Base-by-base conservation (phyloP, 2,329 filamentous ascomycete genomes). In the Fusarium subtropicale region DNA sequence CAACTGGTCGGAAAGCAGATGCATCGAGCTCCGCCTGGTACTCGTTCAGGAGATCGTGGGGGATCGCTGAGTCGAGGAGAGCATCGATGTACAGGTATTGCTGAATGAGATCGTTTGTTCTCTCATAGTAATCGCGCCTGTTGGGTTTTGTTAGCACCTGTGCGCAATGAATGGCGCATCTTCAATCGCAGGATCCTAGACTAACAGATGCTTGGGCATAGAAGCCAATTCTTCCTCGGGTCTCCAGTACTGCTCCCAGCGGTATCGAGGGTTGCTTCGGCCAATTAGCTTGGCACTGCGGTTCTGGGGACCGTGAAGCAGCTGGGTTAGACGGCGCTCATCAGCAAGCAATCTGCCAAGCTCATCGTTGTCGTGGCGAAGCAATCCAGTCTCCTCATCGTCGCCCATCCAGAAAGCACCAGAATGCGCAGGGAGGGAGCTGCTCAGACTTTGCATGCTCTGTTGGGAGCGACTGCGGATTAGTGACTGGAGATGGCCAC, bases 61-160 rank as follows among this genome's bases (percentile, higher is more conserved):
- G 94, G n/a, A 97, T 87, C 31, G 93, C 94, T 11, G 93, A 97
- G 80, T 97, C 94, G 65, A 98, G 86, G 59, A 98, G 84, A 54
- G 91, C 88, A 80, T 97, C 95, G 73, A 97, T 97, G 78, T 97
- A 97, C 68, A 97, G 85, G 78, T 97, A 98, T 77, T 97, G 92
- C 78, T 96, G 92, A 62, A 98, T 89, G 44, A 97, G 84, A 71
- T 90, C 90, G 80, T 98, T 98, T 76, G 90, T 95, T 44, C 92
- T 89, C 82, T 97, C 91, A 76, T 98, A 97, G 81, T 97, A 97
- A 75, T 90, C 77, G 47, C 94, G 91, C 64, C 88, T 91, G 68
- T 10, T 45, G 28, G 20, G 15, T 10, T 53, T 60, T 58, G 55
- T 60, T 55, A 65, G 52, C 34, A 39, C 41, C 24, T 54, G 47